These are phyloP conservation scores for Amphicarpaea edgeworthii DNA, from an alignment of 306 rosid genomes.

Conservation along the genomic window DNA sequence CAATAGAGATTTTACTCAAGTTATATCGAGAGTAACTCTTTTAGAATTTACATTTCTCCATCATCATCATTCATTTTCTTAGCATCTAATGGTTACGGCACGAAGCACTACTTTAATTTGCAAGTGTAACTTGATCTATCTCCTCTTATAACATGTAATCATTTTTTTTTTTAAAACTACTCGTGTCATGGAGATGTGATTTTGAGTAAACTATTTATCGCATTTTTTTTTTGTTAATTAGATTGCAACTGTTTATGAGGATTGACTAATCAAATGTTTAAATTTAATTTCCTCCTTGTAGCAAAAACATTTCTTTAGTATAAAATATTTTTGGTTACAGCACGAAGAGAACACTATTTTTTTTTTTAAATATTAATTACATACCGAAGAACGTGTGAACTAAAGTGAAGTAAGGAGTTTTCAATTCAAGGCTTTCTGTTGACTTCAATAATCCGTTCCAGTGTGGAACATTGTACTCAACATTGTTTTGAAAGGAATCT, in stretches of 20 bases:
- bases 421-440: background rate
- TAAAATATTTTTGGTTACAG: background rate
- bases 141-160: too few species aligned
- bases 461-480: background rate
- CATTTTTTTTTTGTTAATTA: background rate
- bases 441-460: background rate
- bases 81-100: too few species aligned
- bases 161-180: too few species aligned
- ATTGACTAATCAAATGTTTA: background rate
- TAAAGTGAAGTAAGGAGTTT: background rate
- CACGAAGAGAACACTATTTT: background rate
- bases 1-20: too few species aligned
- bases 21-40: too few species aligned
- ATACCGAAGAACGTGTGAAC: background rate
- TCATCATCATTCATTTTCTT: too few species aligned
- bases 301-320: background rate
- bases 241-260: background rate
- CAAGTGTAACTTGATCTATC: too few species aligned
- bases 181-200: too few species aligned
- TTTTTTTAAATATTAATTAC: background rate
- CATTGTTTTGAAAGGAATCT: slow-evolving; percentile 37
- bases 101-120: too few species aligned
- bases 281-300: background rate
- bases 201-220: too few species aligned
- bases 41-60: too few species aligned